Evolutionary conservation across 2,329 filamentous ascomycete species (phyloP).

Genomic region (Pseudodiploospora longispora): DNA sequence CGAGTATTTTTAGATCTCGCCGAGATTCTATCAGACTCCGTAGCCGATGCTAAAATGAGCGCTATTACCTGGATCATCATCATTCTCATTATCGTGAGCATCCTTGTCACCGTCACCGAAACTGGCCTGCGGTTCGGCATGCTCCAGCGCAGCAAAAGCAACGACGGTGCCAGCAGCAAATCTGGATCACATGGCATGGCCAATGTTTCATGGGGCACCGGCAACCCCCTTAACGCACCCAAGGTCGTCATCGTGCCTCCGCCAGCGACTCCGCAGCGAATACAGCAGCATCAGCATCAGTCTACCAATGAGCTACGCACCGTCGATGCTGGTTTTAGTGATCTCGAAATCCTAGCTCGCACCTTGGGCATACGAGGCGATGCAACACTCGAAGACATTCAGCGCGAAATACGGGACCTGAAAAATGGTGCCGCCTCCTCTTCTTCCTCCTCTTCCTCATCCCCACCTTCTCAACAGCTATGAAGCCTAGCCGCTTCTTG

Average conservation of each 20-base stretch:
- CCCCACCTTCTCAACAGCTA: too few relatives aligned
- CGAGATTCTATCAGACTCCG: slow-evolving; percentile 86
- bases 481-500: too few relatives aligned
- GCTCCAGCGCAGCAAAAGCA: slow-evolving; percentile 32
- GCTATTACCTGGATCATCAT: slow-evolving; percentile 98
- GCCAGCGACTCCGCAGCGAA: slow-evolving; percentile 4
- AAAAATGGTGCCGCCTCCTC: slow-evolving; percentile 4
- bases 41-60: slow-evolving; percentile 93
- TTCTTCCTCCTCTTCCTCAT: too few relatives aligned
- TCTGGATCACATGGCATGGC: slow-evolving; percentile 2
- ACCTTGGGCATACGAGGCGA: slow-evolving; percentile 25
- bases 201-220: slow-evolving; percentile 10
- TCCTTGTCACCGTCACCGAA: slow-evolving; percentile 83
- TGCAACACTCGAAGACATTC: slow-evolving; percentile 28
- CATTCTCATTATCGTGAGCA: slow-evolving; percentile 81
- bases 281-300: background rate
- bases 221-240: slow-evolving; percentile 8
- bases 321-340: slow-evolving; percentile 14
- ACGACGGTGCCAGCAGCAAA: slow-evolving; percentile 10
- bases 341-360: slow-evolving; percentile 27
- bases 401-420: slow-evolving; percentile 23
- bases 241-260: slow-evolving; percentile 13
- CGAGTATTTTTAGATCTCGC: slow-evolving; percentile 93
- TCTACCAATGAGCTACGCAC: background rate
- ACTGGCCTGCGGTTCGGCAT: slow-evolving; percentile 81